Conservation (phyloP, 2,329 filamentous ascomycete genomes). For the Claviceps monticola region DNA sequence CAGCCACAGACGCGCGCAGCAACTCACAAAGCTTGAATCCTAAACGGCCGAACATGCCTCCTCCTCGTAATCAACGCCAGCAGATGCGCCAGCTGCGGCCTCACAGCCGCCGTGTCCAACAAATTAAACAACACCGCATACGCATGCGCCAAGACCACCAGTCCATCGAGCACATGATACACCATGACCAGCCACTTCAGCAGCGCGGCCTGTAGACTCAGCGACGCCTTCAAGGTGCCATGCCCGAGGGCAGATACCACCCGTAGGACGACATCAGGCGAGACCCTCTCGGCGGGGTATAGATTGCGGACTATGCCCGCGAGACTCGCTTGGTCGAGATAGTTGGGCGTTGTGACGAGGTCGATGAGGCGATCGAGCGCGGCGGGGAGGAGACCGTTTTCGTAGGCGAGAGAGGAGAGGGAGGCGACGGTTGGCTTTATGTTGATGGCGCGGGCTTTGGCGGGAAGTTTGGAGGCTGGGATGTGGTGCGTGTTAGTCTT, state of each 20-base stretch:
- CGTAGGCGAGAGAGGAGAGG: slow-evolving; percentile 49
- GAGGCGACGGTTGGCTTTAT: slow-evolving; percentile 51
- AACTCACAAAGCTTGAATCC: slow-evolving; percentile 61
- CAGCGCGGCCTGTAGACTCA: slow-evolving; percentile 55
- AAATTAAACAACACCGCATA: slow-evolving; percentile 71
- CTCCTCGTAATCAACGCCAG: slow-evolving; percentile 66
- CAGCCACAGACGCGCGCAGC: background rate
- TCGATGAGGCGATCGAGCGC: slow-evolving; percentile 50
- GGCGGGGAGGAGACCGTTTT: slow-evolving; percentile 49
- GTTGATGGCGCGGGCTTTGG: slow-evolving; percentile 50
- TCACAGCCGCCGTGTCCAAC: slow-evolving; percentile 64
- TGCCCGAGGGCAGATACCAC: slow-evolving; percentile 64
- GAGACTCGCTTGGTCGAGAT: slow-evolving; percentile 64
- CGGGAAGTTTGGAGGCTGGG: slow-evolving; percentile 43
- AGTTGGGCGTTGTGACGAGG: slow-evolving; percentile 49
- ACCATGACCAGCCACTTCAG: slow-evolving; percentile 69
- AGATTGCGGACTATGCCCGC: slow-evolving; percentile 57
- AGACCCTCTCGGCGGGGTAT: slow-evolving; percentile 57
- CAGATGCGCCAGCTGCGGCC: slow-evolving; percentile 58
- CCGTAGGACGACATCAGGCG: slow-evolving; percentile 45
- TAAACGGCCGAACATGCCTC: slow-evolving; percentile 70
- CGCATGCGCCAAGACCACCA: slow-evolving; percentile 47
- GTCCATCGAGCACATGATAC: slow-evolving; percentile 55
- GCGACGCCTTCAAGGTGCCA: slow-evolving; percentile 59
- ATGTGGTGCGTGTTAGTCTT: background rate